Conservation (phyloP, 768 basidiomycete species). For the Agaricus subrufescens region DNA sequence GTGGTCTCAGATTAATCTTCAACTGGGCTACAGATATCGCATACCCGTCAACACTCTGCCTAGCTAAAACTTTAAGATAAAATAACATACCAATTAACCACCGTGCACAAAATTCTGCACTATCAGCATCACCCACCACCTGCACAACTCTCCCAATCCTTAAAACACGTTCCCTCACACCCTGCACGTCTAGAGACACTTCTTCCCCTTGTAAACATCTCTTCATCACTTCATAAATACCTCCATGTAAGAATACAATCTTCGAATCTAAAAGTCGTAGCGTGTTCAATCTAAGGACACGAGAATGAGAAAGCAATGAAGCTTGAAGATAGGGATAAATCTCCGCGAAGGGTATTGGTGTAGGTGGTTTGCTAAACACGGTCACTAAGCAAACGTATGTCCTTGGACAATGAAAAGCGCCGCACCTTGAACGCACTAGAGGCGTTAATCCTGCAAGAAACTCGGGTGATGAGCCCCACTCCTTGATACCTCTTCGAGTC, state of each 20-base stretch:
- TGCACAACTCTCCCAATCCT: slow-evolving; percentile 69
- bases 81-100: slow-evolving; percentile 66
- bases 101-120: slow-evolving; percentile 58
- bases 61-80: no score
- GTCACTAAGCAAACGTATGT: not conserved
- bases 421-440: slow-evolving; percentile 44
- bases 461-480: slow-evolving; percentile 56
- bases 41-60: slow-evolving; percentile 53
- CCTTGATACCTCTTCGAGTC: slow-evolving; percentile 36
- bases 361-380: slow-evolving; percentile 19
- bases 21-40: slow-evolving; percentile 61
- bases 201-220: slow-evolving; percentile 79
- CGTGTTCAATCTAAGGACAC: slow-evolving; percentile 54
- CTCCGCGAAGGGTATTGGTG: slow-evolving; percentile 35
- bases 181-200: slow-evolving; percentile 69
- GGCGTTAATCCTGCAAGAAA: slow-evolving; percentile 51
- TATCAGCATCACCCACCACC: slow-evolving; percentile 50
- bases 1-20: slow-evolving; percentile 87
- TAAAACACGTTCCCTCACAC: slow-evolving; percentile 81
- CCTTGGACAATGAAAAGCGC: not conserved
- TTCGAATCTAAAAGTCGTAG: slow-evolving; percentile 60
- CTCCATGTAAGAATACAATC: slow-evolving; percentile 37
- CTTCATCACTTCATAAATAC: slow-evolving; percentile 50
- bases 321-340: slow-evolving; percentile 49
- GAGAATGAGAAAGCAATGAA: slow-evolving; percentile 70